phyloP scores from a whole-genome alignment of 306 rosid genomes.

The Glycine latifolia region DNA sequence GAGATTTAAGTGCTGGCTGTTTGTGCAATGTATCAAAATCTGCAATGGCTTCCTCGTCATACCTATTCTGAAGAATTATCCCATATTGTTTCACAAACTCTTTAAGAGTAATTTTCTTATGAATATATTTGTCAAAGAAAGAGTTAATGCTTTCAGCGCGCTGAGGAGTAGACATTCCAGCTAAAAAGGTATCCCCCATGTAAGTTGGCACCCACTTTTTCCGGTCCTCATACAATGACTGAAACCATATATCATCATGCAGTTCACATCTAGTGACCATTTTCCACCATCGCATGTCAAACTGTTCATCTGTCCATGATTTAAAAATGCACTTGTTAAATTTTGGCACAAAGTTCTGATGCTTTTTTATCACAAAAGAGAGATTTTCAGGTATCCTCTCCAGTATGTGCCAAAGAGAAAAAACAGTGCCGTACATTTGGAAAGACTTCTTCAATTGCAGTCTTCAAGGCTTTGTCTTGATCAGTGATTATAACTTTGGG shows the following conservation, averaged over 20 bases:
- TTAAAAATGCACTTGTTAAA: conserved; percentile 80
- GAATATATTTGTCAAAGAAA: conserved; percentile 90
- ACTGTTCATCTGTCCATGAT: conserved; percentile 88
- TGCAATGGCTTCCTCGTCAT: conserved; percentile 88
- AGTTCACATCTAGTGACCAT: conserved; percentile 87
- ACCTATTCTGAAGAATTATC: conserved; percentile 80
- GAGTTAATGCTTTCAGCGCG: conserved; percentile 89
- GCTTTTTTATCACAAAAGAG: conserved; percentile 70
- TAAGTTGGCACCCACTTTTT: conserved; percentile 86
- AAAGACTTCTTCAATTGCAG: conserved; percentile 81
- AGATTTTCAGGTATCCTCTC: conserved; percentile 86
- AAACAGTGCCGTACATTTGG: conserved; percentile 81
- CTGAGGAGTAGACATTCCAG: conserved; percentile 81
- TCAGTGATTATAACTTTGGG: conserved; percentile 84
- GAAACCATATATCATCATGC: conserved; percentile 76
- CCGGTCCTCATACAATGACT: conserved; percentile 76
- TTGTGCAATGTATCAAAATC: conserved; percentile 95
- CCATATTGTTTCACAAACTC: conserved; percentile 90
- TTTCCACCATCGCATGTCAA: conserved; percentile 93
- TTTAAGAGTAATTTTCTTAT: conserved; percentile 83
- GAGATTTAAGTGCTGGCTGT: conserved; percentile 93
- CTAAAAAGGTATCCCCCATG: conserved; percentile 79
- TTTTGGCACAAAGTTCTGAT: conserved; percentile 70
- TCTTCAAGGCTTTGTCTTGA: conserved; percentile 78
- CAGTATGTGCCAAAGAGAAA: conserved; percentile 76